Percentiles rank a stretch among this genome's conserved stretches.
These are phyloP conservation scores for Moesziomyces aphidis DNA, from an alignment of 1,284 basidiomycete genomes.

Conservation along the genomic window DNA sequence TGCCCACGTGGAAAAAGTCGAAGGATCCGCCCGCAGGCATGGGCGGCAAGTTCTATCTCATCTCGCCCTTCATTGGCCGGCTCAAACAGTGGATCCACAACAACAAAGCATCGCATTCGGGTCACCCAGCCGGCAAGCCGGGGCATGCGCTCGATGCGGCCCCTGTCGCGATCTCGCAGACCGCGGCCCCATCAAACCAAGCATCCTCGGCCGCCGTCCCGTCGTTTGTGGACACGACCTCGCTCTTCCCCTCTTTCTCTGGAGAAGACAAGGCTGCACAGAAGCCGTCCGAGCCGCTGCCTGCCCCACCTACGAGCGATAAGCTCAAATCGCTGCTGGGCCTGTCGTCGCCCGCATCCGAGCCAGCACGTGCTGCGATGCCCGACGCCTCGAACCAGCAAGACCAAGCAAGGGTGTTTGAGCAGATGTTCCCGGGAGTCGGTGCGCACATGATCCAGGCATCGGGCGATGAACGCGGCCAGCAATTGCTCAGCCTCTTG, in stretches of 20 bases:
- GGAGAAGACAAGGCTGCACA: slow-evolving; percentile 15
- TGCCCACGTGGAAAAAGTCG: slow-evolving; percentile 92
- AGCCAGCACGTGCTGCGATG: slow-evolving; percentile 15
- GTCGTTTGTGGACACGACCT: slow-evolving; percentile 37
- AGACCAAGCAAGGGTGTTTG: slow-evolving; percentile 6
- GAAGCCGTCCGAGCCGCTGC: slow-evolving; percentile 31
- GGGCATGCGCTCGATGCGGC: slow-evolving; percentile 17
- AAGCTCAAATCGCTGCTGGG: slow-evolving; percentile 55
- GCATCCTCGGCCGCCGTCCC: slow-evolving; percentile 19
- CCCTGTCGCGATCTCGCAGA: slow-evolving; percentile 10
- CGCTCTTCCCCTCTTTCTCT: slow-evolving; percentile 39
- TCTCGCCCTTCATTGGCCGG: slow-evolving; percentile 85
- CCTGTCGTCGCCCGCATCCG: slow-evolving; percentile 30
- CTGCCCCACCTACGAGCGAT: slow-evolving; percentile 49
- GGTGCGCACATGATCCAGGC: slow-evolving; percentile 50
- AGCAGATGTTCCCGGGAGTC: slow-evolving; percentile 37
- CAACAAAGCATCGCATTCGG: slow-evolving; percentile 56
- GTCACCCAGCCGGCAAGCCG: slow-evolving; percentile 19
- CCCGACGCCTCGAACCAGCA: slow-evolving; percentile 1
- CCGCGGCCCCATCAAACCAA: slow-evolving; percentile 14
- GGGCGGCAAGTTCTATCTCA: slow-evolving; percentile 88
- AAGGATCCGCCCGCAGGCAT: slow-evolving; percentile 71
- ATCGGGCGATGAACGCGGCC: slow-evolving; percentile 43
- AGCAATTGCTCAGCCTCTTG: slow-evolving; percentile 48
- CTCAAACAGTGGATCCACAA: slow-evolving; percentile 64